A percentile compares a stretch with the other conserved stretches of the same genome.
Evolutionary conservation across 1,284 basidiomycete species (phyloP).

Genomic region (Pascua sp.): DNA sequence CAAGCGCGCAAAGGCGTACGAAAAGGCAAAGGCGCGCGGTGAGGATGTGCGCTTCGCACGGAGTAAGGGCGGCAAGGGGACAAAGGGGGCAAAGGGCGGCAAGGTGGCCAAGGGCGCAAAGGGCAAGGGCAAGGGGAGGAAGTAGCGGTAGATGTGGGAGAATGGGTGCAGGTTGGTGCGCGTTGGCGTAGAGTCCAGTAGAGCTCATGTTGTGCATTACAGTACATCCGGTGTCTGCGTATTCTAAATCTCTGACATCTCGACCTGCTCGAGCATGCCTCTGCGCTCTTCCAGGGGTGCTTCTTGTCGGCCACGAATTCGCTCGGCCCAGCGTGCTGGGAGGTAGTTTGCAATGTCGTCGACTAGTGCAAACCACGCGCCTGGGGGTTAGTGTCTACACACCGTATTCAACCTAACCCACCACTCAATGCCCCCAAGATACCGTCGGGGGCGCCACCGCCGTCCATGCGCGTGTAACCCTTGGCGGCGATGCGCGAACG

Average conservation of each 20-base stretch:
- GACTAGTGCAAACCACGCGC: conserved; percentile 28
- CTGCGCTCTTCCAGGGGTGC: conserved; percentile 13
- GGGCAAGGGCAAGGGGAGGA: conserved; percentile 18
- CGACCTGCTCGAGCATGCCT: conserved; percentile 29
- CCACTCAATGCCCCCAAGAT: conserved; percentile 21
- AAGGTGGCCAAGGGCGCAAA: conserved; percentile 18
- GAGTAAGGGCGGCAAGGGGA: conserved; percentile 17
- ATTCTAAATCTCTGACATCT: conserved; percentile 30
- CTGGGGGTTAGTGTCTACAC: conserved; percentile 10
- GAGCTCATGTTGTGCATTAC: too few species aligned
- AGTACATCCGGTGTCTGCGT: too few species aligned
- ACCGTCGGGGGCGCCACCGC: conserved; percentile 12
- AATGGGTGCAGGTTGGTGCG: too few species aligned
- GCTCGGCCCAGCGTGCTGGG: conserved; percentile 5
- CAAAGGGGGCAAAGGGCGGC: conserved; percentile 16
- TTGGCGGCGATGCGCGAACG: conserved; percentile 21
- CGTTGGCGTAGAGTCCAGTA: too few species aligned
- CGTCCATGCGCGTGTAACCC: conserved; percentile 9
- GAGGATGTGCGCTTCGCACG: conserved; percentile 5
- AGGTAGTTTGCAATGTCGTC: conserved; percentile 25
- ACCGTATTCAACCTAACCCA: conserved; percentile 17
- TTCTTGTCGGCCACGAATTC: neutral
- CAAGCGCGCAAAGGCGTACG: conserved; percentile 41
- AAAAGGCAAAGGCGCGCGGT: conserved; percentile 35
- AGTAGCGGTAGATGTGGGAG: conserved; percentile 20